These are phyloP conservation scores for Vitis cinerea DNA, from an alignment of 164 flowering plant genomes.

Conservation along the genomic window DNA sequence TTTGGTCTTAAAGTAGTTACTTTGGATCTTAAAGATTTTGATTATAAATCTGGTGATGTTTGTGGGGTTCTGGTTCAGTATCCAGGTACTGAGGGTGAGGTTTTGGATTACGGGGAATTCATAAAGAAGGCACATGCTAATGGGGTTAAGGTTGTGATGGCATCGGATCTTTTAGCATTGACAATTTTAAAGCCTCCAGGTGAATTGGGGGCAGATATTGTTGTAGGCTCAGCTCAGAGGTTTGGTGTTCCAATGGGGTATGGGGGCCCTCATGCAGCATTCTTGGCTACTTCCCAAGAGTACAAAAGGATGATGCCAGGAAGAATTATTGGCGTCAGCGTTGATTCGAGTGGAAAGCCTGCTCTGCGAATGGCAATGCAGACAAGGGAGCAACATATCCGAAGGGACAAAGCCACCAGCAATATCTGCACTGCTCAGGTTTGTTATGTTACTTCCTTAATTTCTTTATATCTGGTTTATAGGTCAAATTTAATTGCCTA, in stretches of 20 bases:
- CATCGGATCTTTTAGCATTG: constrained; percentile 82
- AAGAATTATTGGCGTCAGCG: constrained; percentile 92
- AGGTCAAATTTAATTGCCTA: too few species aligned
- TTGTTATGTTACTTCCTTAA: not conserved
- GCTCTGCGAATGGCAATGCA: constrained; percentile 99
- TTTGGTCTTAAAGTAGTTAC: constrained; percentile 75
- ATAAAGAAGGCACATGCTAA: constrained; percentile 86
- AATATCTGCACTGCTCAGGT: constrained; percentile 99
- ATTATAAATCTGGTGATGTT: constrained; percentile 81
- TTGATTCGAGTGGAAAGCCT: constrained; percentile 88
- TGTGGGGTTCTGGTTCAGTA: constrained; percentile 99
- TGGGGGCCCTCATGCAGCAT: constrained; percentile 99
- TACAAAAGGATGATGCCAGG: constrained; percentile 99
- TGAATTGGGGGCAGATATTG: constrained; percentile 90
- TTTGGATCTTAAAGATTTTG: constrained; percentile 67
- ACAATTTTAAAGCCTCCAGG: constrained; percentile 97
- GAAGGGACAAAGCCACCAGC: constrained; percentile 98
- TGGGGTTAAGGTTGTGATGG: constrained; percentile 98
- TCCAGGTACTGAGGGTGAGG: constrained; percentile 94
- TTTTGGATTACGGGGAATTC: constrained; percentile 86
- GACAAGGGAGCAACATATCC: constrained; percentile 96
- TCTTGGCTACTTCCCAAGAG: constrained; percentile 95
- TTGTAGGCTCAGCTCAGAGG: constrained; percentile 92
- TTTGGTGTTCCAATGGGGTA: constrained; percentile 99
- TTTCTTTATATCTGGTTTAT: too few species aligned